Conservation (phyloP, 1,139 yeast genomes). For the Debaryomyces singareniensis region DNA sequence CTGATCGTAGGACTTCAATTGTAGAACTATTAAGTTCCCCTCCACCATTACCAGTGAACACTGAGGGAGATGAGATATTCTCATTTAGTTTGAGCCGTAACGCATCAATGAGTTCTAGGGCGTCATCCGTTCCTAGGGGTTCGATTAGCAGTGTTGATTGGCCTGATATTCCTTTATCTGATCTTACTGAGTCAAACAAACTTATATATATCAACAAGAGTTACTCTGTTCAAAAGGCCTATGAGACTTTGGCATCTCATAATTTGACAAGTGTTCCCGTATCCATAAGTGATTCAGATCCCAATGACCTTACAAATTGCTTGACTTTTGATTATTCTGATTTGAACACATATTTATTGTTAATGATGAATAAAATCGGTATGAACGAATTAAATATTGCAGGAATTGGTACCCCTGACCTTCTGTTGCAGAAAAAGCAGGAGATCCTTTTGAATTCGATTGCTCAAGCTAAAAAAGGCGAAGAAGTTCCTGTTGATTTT, state of each 20-base stretch:
- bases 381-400: slow-evolving; percentile 29
- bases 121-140: slow-evolving; percentile 12
- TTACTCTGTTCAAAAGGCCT: slow-evolving; percentile 79
- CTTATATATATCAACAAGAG: slow-evolving; percentile 58
- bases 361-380: slow-evolving; percentile 63
- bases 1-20: slow-evolving; percentile 61
- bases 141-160: slow-evolving; percentile 45
- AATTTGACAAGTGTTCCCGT: slow-evolving; percentile 86
- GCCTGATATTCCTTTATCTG: slow-evolving; percentile 65
- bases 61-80: slow-evolving; percentile 26
- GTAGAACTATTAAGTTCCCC: slow-evolving; percentile 82
- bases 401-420: slow-evolving; percentile 14
- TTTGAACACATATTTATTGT: slow-evolving; percentile 72
- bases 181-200: slow-evolving; percentile 73
- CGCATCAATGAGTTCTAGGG: slow-evolving; percentile 31
- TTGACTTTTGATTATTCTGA: slow-evolving; percentile 89
- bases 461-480: slow-evolving; percentile 53
- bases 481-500: slow-evolving; percentile 74
- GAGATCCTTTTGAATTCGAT: slow-evolving; percentile 26
- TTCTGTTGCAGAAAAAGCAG: slow-evolving; percentile 16
- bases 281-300: slow-evolving; percentile 27
- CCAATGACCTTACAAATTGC: slow-evolving; percentile 52
- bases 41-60: slow-evolving; percentile 49
- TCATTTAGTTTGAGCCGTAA: slow-evolving; percentile 40
- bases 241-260: slow-evolving; percentile 64